Conservation (phyloP, 352 stramenopile species). For the Globisporangium apiculatum region DNA sequence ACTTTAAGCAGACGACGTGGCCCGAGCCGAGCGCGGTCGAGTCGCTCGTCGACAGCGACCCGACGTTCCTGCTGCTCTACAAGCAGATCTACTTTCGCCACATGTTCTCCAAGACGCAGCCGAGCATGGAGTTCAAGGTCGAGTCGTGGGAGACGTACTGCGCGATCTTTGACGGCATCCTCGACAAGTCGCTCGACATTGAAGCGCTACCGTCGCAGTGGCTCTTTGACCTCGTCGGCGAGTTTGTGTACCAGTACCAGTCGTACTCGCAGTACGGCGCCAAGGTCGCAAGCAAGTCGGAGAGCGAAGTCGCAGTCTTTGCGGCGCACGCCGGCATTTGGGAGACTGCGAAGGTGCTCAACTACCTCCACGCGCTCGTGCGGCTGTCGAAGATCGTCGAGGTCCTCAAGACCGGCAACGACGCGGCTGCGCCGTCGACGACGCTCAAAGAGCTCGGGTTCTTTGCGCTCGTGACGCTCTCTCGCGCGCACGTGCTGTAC, state of each 20-base stretch:
- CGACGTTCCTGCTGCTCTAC: constrained; percentile 94
- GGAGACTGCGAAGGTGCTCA: constrained; percentile 93
- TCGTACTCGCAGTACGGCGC: constrained; percentile 96
- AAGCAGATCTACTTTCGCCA: constrained; percentile 96
- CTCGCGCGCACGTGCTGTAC: constrained; percentile 94
- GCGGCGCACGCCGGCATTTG: constrained; percentile 89
- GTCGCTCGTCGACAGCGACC: constrained; percentile 81
- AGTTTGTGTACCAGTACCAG: constrained; percentile 99
- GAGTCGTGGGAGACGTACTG: constrained; percentile 92
- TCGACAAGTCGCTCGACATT: constrained; percentile 79
- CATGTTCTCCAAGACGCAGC: constrained; percentile 90
- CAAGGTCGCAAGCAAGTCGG: constrained; percentile 60
- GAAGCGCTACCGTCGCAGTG: constrained; percentile 92
- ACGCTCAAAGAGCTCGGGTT: constrained; percentile 91
- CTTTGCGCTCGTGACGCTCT: constrained; percentile 93
- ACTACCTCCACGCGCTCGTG: constrained; percentile 93
- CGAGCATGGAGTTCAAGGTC: constrained; percentile 86
- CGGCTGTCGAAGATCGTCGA: constrained; percentile 89
- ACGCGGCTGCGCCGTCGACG: constrained; percentile 41
- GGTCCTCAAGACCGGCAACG: constrained; percentile 60
- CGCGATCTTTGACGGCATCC: constrained; percentile 91
- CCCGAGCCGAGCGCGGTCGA: constrained; percentile 83
- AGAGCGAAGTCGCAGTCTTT: constrained; percentile 51
- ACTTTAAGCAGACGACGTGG: constrained; percentile 95
- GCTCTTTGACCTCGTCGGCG: constrained; percentile 98